Percentiles rank a stretch among this genome's conserved stretches.
These are phyloP conservation scores for Santalum album DNA, from an alignment of 164 flowering plant species.

Conservation along the genomic window DNA sequence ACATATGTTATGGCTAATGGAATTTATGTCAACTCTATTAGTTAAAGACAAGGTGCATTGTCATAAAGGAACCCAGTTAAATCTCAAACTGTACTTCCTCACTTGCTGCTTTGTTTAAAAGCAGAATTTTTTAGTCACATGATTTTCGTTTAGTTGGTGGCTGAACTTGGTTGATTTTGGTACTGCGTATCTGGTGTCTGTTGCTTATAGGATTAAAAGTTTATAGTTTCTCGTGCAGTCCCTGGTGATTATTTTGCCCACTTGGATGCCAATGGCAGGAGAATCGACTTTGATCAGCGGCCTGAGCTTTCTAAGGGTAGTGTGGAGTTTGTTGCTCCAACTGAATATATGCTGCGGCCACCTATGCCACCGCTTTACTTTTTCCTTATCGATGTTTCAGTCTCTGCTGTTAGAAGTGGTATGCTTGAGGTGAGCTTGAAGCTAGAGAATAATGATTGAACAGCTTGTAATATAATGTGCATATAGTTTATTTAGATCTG, in stretches of 20 bases:
- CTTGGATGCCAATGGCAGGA: slow-evolving; percentile 77
- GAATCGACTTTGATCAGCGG: slow-evolving; percentile 75
- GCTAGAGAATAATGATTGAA: background rate
- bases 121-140: too few species aligned
- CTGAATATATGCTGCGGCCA: slow-evolving; percentile 98
- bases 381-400: slow-evolving; percentile 92
- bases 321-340: slow-evolving; percentile 96
- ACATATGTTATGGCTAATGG: background rate
- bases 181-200: background rate
- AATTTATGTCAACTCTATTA: background rate
- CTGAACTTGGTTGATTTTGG: background rate
- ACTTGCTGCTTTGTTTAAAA: too few species aligned
- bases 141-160: background rate
- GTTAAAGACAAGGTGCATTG: too few species aligned
- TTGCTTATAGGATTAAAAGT: background rate
- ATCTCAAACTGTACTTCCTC: too few species aligned
- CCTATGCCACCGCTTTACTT: slow-evolving; percentile 98
- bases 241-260: slow-evolving; percentile 80
- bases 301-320: slow-evolving; percentile 93
- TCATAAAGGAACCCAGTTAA: too few species aligned
- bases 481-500: too few species aligned
- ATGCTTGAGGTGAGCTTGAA: slow-evolving; percentile 76
- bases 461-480: background rate
- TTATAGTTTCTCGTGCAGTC: slow-evolving; percentile 40
- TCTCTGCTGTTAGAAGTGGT: slow-evolving; percentile 86